phyloP scores from a whole-genome alignment of 2,329 filamentous ascomycete species.

The Calycina marina region DNA sequence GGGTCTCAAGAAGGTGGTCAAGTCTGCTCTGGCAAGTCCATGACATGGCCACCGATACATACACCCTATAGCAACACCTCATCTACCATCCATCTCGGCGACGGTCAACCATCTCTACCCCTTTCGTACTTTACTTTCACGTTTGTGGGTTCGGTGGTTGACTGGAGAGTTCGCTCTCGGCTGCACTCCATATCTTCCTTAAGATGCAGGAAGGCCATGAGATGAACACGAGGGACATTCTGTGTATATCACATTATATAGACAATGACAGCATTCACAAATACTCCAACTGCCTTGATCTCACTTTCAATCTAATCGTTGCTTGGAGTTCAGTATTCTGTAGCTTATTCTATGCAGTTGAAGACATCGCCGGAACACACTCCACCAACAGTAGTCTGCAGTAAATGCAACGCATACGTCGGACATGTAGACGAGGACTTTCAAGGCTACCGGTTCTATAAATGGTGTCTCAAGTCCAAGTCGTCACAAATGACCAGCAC shows the following conservation, averaged over 20 bases:
- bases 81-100: constrained; percentile 16
- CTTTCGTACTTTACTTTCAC: constrained; percentile 15
- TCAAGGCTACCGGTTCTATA: constrained; percentile 16
- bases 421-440: constrained; percentile 15
- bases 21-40: constrained; percentile 28
- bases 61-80: constrained; percentile 41
- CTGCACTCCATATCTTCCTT: constrained; percentile 32
- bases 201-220: constrained; percentile 32
- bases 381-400: no score
- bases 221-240: constrained; percentile 36
- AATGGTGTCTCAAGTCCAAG: constrained; percentile 14
- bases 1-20: constrained; percentile 52
- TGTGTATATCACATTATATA: neutral
- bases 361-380: no score
- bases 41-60: constrained; percentile 56
- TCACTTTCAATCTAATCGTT: constrained; percentile 17
- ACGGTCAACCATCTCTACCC: constrained; percentile 24
- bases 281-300: constrained; percentile 1
- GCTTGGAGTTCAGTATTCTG: no score
- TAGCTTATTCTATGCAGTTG: no score
- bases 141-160: constrained; percentile 27
- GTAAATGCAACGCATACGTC: constrained; percentile 11
- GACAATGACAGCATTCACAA: no score
- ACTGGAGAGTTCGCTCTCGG: constrained; percentile 25
- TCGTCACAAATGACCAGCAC: neutral